These are phyloP conservation scores for Rhizopus stolonifer DNA, from an alignment of 371 early-diverging fungal genomes.

Conservation along the genomic window DNA sequence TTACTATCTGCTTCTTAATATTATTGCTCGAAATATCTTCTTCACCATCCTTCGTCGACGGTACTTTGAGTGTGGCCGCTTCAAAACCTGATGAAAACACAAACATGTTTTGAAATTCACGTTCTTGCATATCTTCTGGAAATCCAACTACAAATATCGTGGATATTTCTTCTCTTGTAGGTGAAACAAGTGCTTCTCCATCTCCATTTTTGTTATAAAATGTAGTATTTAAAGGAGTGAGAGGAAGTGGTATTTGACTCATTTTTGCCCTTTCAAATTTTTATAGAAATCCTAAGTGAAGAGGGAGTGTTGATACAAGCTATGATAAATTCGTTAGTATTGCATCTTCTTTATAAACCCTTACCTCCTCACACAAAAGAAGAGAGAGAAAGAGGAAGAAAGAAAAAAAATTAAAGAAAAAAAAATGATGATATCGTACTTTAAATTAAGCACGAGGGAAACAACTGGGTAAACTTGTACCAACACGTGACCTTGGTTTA, in stretches of 20 bases:
- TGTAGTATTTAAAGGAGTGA: slow-evolving; percentile 22
- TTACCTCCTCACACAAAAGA: slow-evolving; percentile 4
- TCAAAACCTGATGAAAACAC: slow-evolving; percentile 91
- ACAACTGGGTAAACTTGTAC: background rate
- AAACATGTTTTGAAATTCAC: slow-evolving; percentile 97
- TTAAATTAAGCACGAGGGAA: slow-evolving; percentile 3
- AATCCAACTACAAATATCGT: slow-evolving; percentile 96
- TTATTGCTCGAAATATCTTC: slow-evolving; percentile 39
- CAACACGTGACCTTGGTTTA: background rate
- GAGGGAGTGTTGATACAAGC: background rate
- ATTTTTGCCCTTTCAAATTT: slow-evolving; percentile 3
- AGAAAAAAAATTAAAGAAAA: slow-evolving; percentile 1
- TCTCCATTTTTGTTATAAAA: slow-evolving; percentile 14
- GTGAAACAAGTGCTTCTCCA: slow-evolving; percentile 14
- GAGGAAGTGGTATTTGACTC: slow-evolving; percentile 23
- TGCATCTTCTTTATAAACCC: background rate
- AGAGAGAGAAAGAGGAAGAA: slow-evolving; percentile 1
- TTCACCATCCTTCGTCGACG: slow-evolving; percentile 54
- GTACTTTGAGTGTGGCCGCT: slow-evolving; percentile 85
- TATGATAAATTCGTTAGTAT: too few relatives aligned
- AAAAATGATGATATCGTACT: slow-evolving; percentile 3
- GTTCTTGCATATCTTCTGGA: slow-evolving; percentile 92
- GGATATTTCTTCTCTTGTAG: slow-evolving; percentile 63
- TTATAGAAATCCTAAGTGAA: too few relatives aligned
- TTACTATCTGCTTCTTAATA: slow-evolving; percentile 78